These are phyloP conservation scores for Arthrinium phaeospermum DNA, from an alignment of 2,329 filamentous ascomycete species.

Conservation along the genomic window DNA sequence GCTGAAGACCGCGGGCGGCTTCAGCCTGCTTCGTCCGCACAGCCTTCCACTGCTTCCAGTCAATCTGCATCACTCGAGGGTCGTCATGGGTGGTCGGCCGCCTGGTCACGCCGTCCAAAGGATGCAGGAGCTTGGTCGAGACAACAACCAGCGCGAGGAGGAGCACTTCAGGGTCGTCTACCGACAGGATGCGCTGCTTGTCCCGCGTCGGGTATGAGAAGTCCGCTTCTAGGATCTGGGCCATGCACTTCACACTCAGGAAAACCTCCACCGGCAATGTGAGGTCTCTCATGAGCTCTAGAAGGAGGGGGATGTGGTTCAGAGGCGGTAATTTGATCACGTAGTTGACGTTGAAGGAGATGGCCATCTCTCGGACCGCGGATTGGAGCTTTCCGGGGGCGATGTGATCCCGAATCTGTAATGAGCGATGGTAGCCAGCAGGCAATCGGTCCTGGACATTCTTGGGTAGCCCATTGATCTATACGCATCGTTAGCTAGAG, in stretches of 20 bases:
- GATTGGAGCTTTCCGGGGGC: conserved; percentile 66
- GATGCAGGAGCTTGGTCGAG: conserved; percentile 79
- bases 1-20: conserved; percentile 28
- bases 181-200: conserved; percentile 47
- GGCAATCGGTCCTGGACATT: conserved; percentile 71
- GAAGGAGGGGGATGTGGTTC: conserved; percentile 71
- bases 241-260: conserved; percentile 62
- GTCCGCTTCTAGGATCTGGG: conserved; percentile 53
- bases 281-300: conserved; percentile 73
- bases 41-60: conserved; percentile 75
- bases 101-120: conserved; percentile 66
- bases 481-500: background rate
- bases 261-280: conserved; percentile 77
- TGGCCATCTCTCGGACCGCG: conserved; percentile 64
- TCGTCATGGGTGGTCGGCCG: conserved; percentile 57
- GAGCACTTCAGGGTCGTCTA: conserved; percentile 76
- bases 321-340: conserved; percentile 74
- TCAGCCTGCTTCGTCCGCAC: conserved; percentile 46
- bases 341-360: conserved; percentile 71
- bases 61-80: conserved; percentile 63
- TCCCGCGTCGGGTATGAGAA: conserved; percentile 63
- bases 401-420: conserved; percentile 60
- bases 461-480: conserved; percentile 64
- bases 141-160: conserved; percentile 75
- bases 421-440: conserved; percentile 60